These are phyloP conservation scores for Thielaviopsis euricoi DNA, from an alignment of 2,329 filamentous ascomycete species.

Conservation along the genomic window DNA sequence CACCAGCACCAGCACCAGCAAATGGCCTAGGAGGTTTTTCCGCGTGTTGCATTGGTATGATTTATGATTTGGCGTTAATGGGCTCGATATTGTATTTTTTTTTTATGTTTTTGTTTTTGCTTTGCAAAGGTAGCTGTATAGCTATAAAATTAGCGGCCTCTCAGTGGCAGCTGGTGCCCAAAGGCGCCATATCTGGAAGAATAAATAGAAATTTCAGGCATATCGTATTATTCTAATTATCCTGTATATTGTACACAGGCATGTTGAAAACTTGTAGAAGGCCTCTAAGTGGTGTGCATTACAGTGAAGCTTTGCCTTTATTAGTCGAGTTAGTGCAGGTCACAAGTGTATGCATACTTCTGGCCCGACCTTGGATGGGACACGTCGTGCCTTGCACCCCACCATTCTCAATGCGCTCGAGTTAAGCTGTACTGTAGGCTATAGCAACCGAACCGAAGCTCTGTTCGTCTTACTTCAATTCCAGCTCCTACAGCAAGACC, in stretches of 20 bases:
- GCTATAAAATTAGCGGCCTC: background rate
- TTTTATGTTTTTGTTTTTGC: background rate
- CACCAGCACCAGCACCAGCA: background rate
- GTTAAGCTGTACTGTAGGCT: background rate
- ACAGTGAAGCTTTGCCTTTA: too few species aligned
- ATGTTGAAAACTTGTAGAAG: too few species aligned
- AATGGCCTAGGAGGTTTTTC: background rate
- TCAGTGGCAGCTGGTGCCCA: background rate
- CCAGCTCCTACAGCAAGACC: too few species aligned
- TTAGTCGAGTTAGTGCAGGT: too few species aligned
- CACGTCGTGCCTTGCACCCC: slow-evolving; percentile 10
- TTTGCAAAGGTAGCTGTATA: background rate
- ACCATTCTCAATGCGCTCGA: slow-evolving; percentile 3
- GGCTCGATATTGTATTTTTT: background rate
- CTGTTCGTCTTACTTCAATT: background rate
- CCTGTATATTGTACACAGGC: too few species aligned
- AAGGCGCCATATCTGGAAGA: background rate
- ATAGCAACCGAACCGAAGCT: background rate
- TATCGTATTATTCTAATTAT: too few species aligned
- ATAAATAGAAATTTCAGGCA: background rate
- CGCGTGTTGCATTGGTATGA: background rate
- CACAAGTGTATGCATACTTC: background rate
- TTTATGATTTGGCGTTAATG: background rate
- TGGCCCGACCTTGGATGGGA: background rate
- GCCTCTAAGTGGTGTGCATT: too few species aligned